Base-by-base conservation (phyloP, 805 yeast species). In the Candida xiaguanensis region DNA sequence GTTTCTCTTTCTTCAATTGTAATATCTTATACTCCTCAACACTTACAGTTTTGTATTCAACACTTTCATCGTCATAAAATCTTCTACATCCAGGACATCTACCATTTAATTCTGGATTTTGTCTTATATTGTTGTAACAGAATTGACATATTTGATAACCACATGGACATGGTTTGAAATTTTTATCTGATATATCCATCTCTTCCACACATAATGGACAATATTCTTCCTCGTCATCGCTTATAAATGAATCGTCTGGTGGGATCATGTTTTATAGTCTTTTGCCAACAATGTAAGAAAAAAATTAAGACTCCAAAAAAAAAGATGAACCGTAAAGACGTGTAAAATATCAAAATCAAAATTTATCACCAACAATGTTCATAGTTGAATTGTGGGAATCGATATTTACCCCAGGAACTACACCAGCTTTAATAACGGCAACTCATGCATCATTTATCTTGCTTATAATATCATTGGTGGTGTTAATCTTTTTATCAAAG, bases 141-240 rank as follows among this genome's bases (percentile, higher is more conserved):
- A 93, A 93, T 72, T 91, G 98, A 62, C 99, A 93, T 42, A 93
- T 86, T 61, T 95, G 97, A 56, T 93, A 93, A 14, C 99, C 99
- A 68, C 99, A 93, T 1, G 98, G 98, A 70, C 99, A 93, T n/a
- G 99, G 99, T 61, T 85, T 88, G 73, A 93, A 93, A 67, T 89
- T 87, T 56, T 85, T 88, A 64, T 93, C 99, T 13, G 95, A 85
- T 34, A 91, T 80, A 63, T 93, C 99, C 89, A 93, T 82, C 59
- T 93, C 97, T 65, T 93, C 99, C 56, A 90, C 91, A 70, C 99
- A 93, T 47, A 93, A 77, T 41, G 99, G 99, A 66, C 96, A 82
- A 49, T 74, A 71, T 48, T 85, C 95, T 50, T 82, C 91, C 51
- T 85, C 93, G 43, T 82, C 89, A 51, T 85, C 95, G 30, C 87